Percentiles rank a stretch among this genome's conserved stretches.
These are phyloP conservation scores for Dimocarpus longan DNA, from an alignment of 345 rosid species.

Conservation along the genomic window DNA sequence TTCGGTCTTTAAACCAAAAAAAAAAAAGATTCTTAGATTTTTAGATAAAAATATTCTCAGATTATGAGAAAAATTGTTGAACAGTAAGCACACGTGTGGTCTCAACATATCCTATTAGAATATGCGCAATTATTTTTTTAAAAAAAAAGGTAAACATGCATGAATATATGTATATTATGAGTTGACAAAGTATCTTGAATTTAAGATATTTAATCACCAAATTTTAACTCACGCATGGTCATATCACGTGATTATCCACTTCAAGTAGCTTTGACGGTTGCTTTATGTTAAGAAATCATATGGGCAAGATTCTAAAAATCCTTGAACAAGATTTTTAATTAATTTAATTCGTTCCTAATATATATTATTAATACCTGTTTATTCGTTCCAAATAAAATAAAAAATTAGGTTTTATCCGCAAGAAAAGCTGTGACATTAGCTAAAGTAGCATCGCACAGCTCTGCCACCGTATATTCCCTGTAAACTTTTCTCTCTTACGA, in stretches of 20 bases:
- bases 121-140: too few species aligned
- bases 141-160: too few species aligned
- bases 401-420: slow-evolving; percentile 9
- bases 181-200: background rate
- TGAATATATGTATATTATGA: too few species aligned
- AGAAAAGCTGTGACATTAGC: slow-evolving; percentile 34
- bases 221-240: background rate
- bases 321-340: background rate
- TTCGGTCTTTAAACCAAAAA: too few species aligned
- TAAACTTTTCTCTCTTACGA: slow-evolving; percentile 59
- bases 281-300: slow-evolving; percentile 9
- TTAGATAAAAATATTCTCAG: too few species aligned
- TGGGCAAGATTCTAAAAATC: slow-evolving; percentile 4
- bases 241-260: slow-evolving; percentile 7
- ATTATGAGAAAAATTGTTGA: too few species aligned
- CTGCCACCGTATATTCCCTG: slow-evolving; percentile 72
- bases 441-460: slow-evolving; percentile 28
- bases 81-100: too few species aligned
- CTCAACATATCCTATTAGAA: too few species aligned
- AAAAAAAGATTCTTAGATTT: too few species aligned
- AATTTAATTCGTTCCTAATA: background rate
- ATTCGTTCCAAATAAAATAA: too few species aligned
- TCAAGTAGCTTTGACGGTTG: background rate
- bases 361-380: too few species aligned
- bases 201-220: background rate